Base-by-base conservation (phyloP, 805 yeast genomes). In the Sugiyamaella smithiae region DNA sequence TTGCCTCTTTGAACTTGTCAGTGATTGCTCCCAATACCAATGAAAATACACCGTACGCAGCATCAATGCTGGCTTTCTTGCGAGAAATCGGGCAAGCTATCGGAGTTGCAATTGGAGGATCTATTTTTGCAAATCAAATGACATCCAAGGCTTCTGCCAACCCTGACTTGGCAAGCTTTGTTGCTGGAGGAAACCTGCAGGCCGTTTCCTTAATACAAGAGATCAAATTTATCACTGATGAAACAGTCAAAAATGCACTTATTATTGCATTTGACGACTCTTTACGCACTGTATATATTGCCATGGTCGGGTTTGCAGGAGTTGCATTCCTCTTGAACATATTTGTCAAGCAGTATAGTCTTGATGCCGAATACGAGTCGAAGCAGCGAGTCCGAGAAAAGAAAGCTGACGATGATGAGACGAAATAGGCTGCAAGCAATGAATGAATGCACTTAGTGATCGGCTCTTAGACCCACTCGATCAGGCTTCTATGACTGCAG, bases 1-100 rank as follows among this genome's bases (percentile, higher is more conserved):
- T 76, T 60, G 77, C 77, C 51, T 66, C 78, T 3, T 50, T 61
- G 22, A 56, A 57, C 46, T 47, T 56, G 31, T 51, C 64, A 1
- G 65, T 60, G 6, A 56, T 61, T 43, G 66, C 67, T 2, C 52
- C 66, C 4, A 59, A 59, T 43, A 57, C 55, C 7, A 59, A 59
- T n/a, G 49, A 52, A 12, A 48, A 57, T 20, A 57, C 61, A 56
- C 52, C 64, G 1, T 58, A 58, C 38, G 61, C 66, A 1, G 64
- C 67, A 1, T 58, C 67, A 1, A 54, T 62, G 54, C 51, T 64
- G 51, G 57, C 63, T 19, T 63, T 64, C 48, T 46, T 56, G 35
- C 50, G 68, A 32, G 52, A 51, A 9, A 38, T 63, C 28, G 68
- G 68, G 5, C 66, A 63, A 26, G 55, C 62, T 9, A 43, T 64